These are phyloP conservation scores for Colletotrichum musicola DNA, from an alignment of 2,329 filamentous ascomycete genomes.

Conservation along the genomic window DNA sequence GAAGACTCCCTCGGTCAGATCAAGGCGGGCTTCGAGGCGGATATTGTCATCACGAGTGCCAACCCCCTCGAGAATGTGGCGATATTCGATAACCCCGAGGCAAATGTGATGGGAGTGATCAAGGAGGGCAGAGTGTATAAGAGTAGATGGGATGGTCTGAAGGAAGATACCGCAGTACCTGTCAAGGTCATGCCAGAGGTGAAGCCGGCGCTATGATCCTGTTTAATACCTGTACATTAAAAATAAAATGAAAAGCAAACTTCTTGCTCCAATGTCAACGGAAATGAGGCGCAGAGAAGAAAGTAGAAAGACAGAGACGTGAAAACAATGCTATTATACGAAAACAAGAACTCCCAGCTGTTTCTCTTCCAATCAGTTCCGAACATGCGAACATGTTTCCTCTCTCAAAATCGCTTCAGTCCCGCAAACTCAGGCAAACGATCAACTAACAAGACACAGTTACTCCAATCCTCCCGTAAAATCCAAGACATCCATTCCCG, in stretches of 20 bases:
- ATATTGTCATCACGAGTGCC: constrained; percentile 63
- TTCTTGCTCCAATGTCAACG: too few relatives aligned
- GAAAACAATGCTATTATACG: too few relatives aligned
- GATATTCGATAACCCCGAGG: constrained; percentile 61
- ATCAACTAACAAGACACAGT: neutral
- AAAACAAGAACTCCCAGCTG: too few relatives aligned
- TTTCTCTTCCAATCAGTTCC: too few relatives aligned
- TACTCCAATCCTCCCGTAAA: constrained; percentile 38
- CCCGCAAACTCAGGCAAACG: neutral
- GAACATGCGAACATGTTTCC: too few relatives aligned
- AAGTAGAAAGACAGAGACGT: too few relatives aligned
- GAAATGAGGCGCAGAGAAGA: too few relatives aligned
- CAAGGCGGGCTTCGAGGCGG: constrained; percentile 62
- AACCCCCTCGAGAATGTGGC: constrained; percentile 68
- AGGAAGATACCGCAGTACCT: constrained; percentile 36
- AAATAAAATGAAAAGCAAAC: neutral
- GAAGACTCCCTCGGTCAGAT: constrained; percentile 63
- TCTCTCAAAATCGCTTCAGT: neutral
- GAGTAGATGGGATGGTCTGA: constrained; percentile 42
- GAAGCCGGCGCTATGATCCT: constrained; percentile 16
- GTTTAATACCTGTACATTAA: neutral
- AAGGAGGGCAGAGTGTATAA: constrained; percentile 64
- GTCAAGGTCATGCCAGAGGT: constrained; percentile 33
- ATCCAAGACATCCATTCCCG: constrained; percentile 43
- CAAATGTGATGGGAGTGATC: constrained; percentile 61